A percentile compares a stretch with the other conserved stretches of the same genome.
phyloP scores from a whole-genome alignment of 1,284 basidiomycete genomes.

The Bothia castanella region DNA sequence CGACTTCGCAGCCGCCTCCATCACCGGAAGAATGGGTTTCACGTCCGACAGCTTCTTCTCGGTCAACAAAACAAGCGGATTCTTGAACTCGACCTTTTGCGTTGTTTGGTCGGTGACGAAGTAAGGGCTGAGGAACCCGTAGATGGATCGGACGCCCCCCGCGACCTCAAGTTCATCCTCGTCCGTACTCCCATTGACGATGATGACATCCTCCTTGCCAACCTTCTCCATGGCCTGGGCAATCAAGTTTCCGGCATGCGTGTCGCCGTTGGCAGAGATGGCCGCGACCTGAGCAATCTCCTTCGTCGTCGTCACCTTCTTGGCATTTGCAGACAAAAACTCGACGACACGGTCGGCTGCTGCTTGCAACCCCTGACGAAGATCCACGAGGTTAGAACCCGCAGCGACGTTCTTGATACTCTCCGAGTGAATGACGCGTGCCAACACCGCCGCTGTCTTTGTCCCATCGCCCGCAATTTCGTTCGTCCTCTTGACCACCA shows the following conservation, averaged over 20 bases:
- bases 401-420: conserved; percentile 99
- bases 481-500: conserved; percentile 96
- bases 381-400: conserved; percentile 99
- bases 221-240: conserved; percentile 99
- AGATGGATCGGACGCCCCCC: conserved; percentile 99
- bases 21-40: conserved; percentile 92
- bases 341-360: conserved; percentile 95
- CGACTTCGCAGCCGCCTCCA: conserved; percentile 88
- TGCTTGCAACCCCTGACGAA: conserved; percentile 92
- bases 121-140: conserved; percentile 98
- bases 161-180: conserved; percentile 99
- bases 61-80: conserved; percentile 88
- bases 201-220: conserved; percentile 99
- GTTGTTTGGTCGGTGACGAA: conserved; percentile 98
- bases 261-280: conserved; percentile 97
- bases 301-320: conserved; percentile 93
- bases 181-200: conserved; percentile 98
- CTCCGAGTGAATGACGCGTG: conserved; percentile 95
- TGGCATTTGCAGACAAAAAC: conserved; percentile 86
- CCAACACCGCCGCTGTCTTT: conserved; percentile 95
- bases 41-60: conserved; percentile 98
- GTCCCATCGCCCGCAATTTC: conserved; percentile 98
- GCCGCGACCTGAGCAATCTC: conserved; percentile 99
- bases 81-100: conserved; percentile 97
- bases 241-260: conserved; percentile 91